These are phyloP conservation scores for Gautieria morchelliformis DNA, from an alignment of 768 basidiomycete genomes.

Conservation along the genomic window DNA sequence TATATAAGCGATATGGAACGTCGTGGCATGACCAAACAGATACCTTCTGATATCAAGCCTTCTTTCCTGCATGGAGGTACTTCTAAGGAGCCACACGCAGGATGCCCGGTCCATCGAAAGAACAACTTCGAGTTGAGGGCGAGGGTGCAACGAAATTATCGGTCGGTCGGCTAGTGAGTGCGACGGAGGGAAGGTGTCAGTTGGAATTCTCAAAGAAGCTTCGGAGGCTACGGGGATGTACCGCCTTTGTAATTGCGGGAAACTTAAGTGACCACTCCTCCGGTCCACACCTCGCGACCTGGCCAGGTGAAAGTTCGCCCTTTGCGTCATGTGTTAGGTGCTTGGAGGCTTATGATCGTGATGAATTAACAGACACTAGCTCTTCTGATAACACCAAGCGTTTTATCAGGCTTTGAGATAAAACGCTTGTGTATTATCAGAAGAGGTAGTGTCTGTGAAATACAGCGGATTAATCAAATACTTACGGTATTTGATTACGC, in stretches of 20 bases:
- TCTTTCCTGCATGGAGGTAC: slow-evolving; percentile 28
- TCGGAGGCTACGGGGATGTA: slow-evolving; percentile 29
- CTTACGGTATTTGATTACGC: too few relatives aligned
- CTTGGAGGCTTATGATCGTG: too few relatives aligned
- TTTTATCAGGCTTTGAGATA: too few relatives aligned
- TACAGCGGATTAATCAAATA: too few relatives aligned
- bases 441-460: too few relatives aligned
- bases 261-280: not conserved
- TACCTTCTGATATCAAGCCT: slow-evolving; percentile 38
- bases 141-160: slow-evolving; percentile 23
- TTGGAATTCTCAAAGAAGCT: slow-evolving; percentile 26
- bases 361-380: too few relatives aligned
- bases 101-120: slow-evolving; percentile 33
- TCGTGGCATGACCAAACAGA: slow-evolving; percentile 21
- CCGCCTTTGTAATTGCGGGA: too few relatives aligned
- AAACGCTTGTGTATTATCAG: too few relatives aligned
- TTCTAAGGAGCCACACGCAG: slow-evolving; percentile 42
- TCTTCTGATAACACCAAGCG: too few relatives aligned
- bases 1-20: slow-evolving; percentile 31
- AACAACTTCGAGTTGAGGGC: slow-evolving; percentile 23
- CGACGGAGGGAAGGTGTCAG: too few relatives aligned
- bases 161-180: slow-evolving; percentile 42
- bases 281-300: not conserved
- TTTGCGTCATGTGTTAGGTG: too few relatives aligned
- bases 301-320: too few relatives aligned